These are phyloP conservation scores for Graphilbum fragrans DNA, from an alignment of 2,329 filamentous ascomycete genomes.

Conservation along the genomic window DNA sequence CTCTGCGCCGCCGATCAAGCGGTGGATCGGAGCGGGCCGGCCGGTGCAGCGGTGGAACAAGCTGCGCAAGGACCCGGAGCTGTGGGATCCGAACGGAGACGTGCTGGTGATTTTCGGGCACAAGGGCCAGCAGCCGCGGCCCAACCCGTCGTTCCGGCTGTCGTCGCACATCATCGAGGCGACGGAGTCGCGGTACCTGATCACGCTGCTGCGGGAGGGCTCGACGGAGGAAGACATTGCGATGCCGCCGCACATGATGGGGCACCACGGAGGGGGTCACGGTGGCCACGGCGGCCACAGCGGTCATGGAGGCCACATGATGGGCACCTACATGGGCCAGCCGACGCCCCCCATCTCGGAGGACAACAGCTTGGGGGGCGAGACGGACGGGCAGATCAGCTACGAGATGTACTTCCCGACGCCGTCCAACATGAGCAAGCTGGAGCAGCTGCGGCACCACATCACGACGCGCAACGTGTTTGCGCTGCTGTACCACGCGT, in stretches of 20 bases:
- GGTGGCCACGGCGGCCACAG: conserved; percentile 8
- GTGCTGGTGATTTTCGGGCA: conserved; percentile 43
- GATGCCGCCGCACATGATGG: conserved; percentile 18
- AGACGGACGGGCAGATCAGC: conserved; percentile 40
- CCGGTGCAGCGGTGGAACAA: conserved; percentile 43
- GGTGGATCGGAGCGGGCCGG: conserved; percentile 39
- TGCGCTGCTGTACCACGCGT: conserved; percentile 50
- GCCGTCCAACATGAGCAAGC: conserved; percentile 33
- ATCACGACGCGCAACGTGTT: conserved; percentile 60
- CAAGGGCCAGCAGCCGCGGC: conserved; percentile 28
- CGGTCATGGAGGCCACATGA: conserved; percentile 8
- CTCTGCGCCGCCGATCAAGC: conserved; percentile 29
- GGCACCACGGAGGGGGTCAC: not conserved
- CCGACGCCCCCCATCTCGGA: conserved; percentile 33
- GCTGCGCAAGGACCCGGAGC: conserved; percentile 44
- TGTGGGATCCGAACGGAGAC: conserved; percentile 50
- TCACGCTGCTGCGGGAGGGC: conserved; percentile 40
- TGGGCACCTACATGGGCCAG: conserved; percentile 16
- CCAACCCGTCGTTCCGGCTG: conserved; percentile 42
- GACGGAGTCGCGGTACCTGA: conserved; percentile 40
- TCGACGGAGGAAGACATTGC: conserved; percentile 34
- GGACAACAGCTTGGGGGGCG: conserved; percentile 24
- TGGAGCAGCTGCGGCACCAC: conserved; percentile 42
- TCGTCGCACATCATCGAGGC: conserved; percentile 47
- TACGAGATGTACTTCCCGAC: conserved; percentile 54